phyloP scores from a whole-genome alignment of 768 basidiomycete species.

The Mycena rebaudengoi region DNA sequence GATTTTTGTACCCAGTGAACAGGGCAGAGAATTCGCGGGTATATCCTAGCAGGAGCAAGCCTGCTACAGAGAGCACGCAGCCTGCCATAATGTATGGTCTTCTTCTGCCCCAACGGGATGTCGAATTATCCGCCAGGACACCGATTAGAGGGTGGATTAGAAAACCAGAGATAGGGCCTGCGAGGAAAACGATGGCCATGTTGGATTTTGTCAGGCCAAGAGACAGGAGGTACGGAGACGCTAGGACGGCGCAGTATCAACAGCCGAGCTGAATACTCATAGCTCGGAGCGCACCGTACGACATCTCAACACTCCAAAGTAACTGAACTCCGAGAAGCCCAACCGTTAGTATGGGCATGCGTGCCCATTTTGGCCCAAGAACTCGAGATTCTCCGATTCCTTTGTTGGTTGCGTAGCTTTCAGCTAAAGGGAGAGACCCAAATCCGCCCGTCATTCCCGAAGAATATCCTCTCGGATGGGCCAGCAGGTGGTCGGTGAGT shows the following conservation, averaged over 20 bases:
- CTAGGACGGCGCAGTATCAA: slow-evolving; percentile 36
- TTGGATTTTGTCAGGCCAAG: slow-evolving; percentile 86
- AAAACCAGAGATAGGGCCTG: slow-evolving; percentile 90
- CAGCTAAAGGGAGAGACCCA: slow-evolving; percentile 10
- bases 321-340: slow-evolving; percentile 87
- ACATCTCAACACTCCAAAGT: slow-evolving; percentile 96
- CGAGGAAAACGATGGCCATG: slow-evolving; percentile 92
- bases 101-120: slow-evolving; percentile 84
- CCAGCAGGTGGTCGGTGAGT: too few species aligned
- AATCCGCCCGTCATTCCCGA: slow-evolving; percentile 14
- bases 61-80: slow-evolving; percentile 67
- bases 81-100: slow-evolving; percentile 87
- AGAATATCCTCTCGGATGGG: too few species aligned
- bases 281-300: slow-evolving; percentile 65
- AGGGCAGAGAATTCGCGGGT: slow-evolving; percentile 71
- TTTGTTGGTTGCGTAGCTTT: slow-evolving; percentile 26
- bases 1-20: slow-evolving; percentile 46
- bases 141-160: slow-evolving; percentile 93
- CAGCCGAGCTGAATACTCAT: not conserved
- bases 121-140: slow-evolving; percentile 84
- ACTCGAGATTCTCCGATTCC: slow-evolving; percentile 66
- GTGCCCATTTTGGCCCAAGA: slow-evolving; percentile 72
- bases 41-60: slow-evolving; percentile 87
- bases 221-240: slow-evolving; percentile 88
- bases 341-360: slow-evolving; percentile 75